Percentiles rank a stretch among this genome's conserved stretches.
These are phyloP conservation scores for Apiosordaria backusii DNA, from an alignment of 495 filamentous ascomycete species.

Conservation along the genomic window DNA sequence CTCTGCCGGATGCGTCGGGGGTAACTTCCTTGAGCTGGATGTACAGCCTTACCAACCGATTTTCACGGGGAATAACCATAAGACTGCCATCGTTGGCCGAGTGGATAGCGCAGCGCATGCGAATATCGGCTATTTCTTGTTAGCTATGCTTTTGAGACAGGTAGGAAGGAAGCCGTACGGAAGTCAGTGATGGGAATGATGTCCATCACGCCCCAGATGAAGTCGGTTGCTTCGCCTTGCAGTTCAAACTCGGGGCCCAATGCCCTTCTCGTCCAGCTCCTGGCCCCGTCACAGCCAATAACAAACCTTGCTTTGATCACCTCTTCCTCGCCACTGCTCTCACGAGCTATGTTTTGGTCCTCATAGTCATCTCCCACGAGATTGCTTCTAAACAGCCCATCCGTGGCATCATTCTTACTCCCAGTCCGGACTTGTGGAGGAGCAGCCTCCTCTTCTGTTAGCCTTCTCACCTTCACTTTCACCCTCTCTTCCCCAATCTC, in stretches of 20 bases:
- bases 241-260: slow-evolving; percentile 48
- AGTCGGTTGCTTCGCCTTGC: slow-evolving; percentile 61
- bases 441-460: slow-evolving; percentile 45
- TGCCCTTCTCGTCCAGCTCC: slow-evolving; percentile 56
- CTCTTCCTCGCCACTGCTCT: slow-evolving; percentile 34
- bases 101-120: slow-evolving; percentile 67
- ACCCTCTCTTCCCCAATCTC: slow-evolving; percentile 52
- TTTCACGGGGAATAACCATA: slow-evolving; percentile 70
- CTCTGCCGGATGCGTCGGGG: slow-evolving; percentile 32
- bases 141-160: neutral
- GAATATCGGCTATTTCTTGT: slow-evolving; percentile 51
- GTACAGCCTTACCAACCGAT: slow-evolving; percentile 62
- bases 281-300: slow-evolving; percentile 66
- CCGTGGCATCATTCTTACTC: slow-evolving; percentile 28
- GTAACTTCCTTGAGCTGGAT: slow-evolving; percentile 60
- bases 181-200: slow-evolving; percentile 67
- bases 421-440: slow-evolving; percentile 36
- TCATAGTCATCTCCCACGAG: slow-evolving; percentile 53
- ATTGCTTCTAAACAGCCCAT: slow-evolving; percentile 50
- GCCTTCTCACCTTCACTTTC: slow-evolving; percentile 44
- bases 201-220: slow-evolving; percentile 65
- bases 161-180: slow-evolving; percentile 23
- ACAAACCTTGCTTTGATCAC: slow-evolving; percentile 60
- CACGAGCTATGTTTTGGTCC: slow-evolving; percentile 42
- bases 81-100: slow-evolving; percentile 61